Evolutionary conservation across 1,139 yeast species (phyloP), one percentile per base, ranked within the genome.

Genomic region (Blastobotrys buckinghamii): DNA sequence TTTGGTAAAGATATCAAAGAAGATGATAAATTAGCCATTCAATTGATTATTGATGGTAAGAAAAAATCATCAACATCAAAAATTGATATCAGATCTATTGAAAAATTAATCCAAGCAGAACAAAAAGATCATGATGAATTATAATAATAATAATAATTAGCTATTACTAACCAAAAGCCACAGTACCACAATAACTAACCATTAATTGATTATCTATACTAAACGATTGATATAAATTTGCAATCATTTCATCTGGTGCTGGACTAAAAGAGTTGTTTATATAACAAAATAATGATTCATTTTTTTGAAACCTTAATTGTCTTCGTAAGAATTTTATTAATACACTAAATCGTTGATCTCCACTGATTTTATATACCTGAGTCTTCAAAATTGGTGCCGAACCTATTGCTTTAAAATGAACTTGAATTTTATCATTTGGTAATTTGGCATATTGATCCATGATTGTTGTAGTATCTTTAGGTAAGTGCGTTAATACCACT

Each of bases 241-340:
- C 68, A 17, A 70, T 51, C 12, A 57, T 54, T 38, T 65, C 66
- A 51, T 71, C 74, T 34, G 68, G 58, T 2, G 68, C 59, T 2
- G 75, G 74, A n/a, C 74, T 62, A 57, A 71, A 71, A 12, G 69
- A 56, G 20, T 67, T 58, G 48, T 69, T 69, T 29, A 70, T 57
- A 50, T 71, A 70, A 52, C 71, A 67, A 50, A 69, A 69, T 37
- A 70, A 51, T 27, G 70, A 57, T 27, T 65, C 66, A 19, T 57
- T 45, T 6, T 58, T 56, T 16, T 55, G 50, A 43, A 60, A 53
- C 34, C 62, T 59, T 39, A 71, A 59, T 52, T 69, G 70, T 35
- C 64, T 58, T 15, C 68, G 55, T 13, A 71, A 56, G 48, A 65
- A 71, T 47, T 60, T 56, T 34, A 69, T 69, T 35, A 71, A 61